These are phyloP conservation scores for Coniochaeta ligniaria DNA, from an alignment of 2,329 filamentous ascomycete genomes.

Conservation along the genomic window DNA sequence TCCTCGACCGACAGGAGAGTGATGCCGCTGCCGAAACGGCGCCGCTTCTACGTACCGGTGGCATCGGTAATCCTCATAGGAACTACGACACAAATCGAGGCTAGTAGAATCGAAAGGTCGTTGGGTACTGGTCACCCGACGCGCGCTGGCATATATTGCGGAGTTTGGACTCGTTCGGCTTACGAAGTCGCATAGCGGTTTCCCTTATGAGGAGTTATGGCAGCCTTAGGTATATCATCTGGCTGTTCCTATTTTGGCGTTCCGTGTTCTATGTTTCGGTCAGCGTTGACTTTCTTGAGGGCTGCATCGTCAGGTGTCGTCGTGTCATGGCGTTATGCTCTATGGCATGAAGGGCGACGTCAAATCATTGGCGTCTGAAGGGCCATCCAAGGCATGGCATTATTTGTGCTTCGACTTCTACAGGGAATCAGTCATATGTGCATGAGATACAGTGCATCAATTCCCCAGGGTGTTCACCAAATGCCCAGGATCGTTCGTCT, in stretches of 20 bases:
- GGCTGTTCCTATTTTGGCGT: not conserved
- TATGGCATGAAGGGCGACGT: not conserved
- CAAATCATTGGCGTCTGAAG: not conserved
- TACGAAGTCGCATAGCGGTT: not conserved
- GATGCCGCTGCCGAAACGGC: conserved; percentile 43
- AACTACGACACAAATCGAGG: conserved; percentile 27
- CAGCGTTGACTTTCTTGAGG: not conserved
- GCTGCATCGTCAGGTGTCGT: not conserved
- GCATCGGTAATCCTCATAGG: conserved; percentile 36
- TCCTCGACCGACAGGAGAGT: conserved; percentile 42
- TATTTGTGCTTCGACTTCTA: not conserved
- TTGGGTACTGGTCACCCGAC: conserved; percentile 5
- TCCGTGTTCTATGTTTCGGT: not conserved
- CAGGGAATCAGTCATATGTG: not conserved
- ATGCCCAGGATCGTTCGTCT: not conserved
- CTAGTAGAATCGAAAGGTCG: conserved; percentile 9
- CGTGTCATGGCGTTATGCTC: not conserved
- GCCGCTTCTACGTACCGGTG: conserved; percentile 41
- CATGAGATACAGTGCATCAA: not conserved
- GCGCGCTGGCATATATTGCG: not conserved
- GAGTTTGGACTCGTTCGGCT: not conserved
- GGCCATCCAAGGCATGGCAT: not conserved
- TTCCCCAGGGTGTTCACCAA: not conserved
- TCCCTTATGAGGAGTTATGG: not conserved
- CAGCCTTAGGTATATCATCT: not conserved